phyloP scores from a whole-genome alignment of 176 grass and related monocot species.

The Musa beccarii region DNA sequence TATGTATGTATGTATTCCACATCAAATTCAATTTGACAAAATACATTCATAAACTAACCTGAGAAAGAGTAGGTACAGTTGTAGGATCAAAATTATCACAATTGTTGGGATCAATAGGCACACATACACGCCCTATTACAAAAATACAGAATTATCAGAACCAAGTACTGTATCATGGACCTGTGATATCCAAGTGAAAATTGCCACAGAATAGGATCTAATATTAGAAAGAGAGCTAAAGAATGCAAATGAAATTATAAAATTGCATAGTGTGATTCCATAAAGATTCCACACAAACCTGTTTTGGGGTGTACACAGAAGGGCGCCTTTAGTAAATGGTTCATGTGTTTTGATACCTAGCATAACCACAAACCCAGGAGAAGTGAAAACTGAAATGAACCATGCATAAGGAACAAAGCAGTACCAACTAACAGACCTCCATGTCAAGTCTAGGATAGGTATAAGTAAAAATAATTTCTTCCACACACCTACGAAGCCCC shows the following conservation, averaged over 20 bases:
- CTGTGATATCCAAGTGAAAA: neutral
- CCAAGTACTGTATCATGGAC: neutral
- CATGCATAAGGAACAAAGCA: neutral
- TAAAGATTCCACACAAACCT: slow-evolving; percentile 31
- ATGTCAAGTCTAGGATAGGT: slow-evolving; percentile 97
- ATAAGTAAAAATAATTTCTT: slow-evolving; percentile 91
- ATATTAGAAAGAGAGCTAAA: neutral
- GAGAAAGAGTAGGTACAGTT: slow-evolving; percentile 54
- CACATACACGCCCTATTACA: slow-evolving; percentile 65
- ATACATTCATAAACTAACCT: slow-evolving; percentile 38
- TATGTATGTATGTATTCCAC: neutral
- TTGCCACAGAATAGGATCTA: neutral
- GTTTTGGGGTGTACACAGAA: slow-evolving; percentile 94
- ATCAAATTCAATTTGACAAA: neutral
- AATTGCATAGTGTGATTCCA: neutral
- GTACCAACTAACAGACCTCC: slow-evolving; percentile 45
- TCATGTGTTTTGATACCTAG: slow-evolving; percentile 95
- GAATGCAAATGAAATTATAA: neutral
- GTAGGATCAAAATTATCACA: slow-evolving; percentile 84
- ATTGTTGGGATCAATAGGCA: slow-evolving; percentile 75
- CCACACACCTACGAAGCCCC: slow-evolving; percentile 67
- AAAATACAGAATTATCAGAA: slow-evolving; percentile 9
- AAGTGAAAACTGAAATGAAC: neutral
- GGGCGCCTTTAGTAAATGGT: slow-evolving; percentile 92
- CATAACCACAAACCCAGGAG: slow-evolving; percentile 10